A percentile compares a stretch with the other conserved stretches of the same genome.
Conservation (phyloP, 2,329 filamentous ascomycete species). For the Meredithiella fracta region DNA sequence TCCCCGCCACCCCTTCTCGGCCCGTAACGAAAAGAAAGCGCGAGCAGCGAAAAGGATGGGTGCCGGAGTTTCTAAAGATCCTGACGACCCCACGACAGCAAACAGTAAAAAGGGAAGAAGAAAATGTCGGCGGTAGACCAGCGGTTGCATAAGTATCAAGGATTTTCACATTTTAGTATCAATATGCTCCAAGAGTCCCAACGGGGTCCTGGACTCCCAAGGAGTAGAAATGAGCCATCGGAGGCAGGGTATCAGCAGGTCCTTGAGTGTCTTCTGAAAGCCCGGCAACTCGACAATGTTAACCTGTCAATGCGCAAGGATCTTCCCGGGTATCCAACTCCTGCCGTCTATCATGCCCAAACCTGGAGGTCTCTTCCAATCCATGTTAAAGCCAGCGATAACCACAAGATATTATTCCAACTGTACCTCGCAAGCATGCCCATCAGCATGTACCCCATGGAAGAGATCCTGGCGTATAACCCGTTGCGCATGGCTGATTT, state of each 20-base stretch:
- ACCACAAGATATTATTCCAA: constrained; percentile 11
- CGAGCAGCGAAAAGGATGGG: constrained; percentile 3
- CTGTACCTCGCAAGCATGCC: constrained; percentile 13
- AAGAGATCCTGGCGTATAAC: constrained; percentile 11
- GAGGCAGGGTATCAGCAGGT: constrained; percentile 11
- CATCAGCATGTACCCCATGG: constrained; percentile 12
- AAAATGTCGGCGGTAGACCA: constrained; percentile 5
- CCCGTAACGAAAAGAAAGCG: background rate
- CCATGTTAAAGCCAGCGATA: constrained; percentile 10
- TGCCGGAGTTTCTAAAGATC: background rate
- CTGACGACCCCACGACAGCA: background rate
- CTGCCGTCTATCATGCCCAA: constrained; percentile 8
- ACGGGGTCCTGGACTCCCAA: background rate
- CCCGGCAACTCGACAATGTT: constrained; percentile 8
- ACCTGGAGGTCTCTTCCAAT: constrained; percentile 6
- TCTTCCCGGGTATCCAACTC: constrained; percentile 6
- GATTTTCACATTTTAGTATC: constrained; percentile 11
- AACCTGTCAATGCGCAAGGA: background rate
- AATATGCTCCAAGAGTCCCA: background rate
- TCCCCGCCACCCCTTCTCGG: background rate
- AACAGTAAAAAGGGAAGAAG: constrained; percentile 3
- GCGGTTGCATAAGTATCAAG: constrained; percentile 7
- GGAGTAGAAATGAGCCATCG: background rate
- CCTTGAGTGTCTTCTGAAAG: constrained; percentile 7
- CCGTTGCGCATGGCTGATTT: constrained; percentile 12